Conservation (phyloP, 2,329 filamentous ascomycete species). For the Fusarium sp. region DNA sequence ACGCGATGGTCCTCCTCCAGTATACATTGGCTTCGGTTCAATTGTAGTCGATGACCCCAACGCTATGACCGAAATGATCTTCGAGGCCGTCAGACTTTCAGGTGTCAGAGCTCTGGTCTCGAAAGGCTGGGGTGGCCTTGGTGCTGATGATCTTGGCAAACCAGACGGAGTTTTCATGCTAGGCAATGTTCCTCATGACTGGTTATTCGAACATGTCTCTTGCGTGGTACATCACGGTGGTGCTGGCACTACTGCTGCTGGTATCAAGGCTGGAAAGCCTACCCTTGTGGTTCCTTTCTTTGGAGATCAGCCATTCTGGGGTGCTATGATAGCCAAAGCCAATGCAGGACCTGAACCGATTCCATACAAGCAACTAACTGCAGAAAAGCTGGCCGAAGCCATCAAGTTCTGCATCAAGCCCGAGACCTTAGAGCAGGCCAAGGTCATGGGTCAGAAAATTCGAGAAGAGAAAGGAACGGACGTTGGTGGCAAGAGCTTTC, state of each 20-base stretch:
- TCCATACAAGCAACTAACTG: slow-evolving; percentile 74
- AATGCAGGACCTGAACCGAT: slow-evolving; percentile 79
- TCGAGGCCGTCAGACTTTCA: slow-evolving; percentile 73
- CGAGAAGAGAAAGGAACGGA: slow-evolving; percentile 73
- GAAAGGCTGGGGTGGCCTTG: slow-evolving; percentile 89
- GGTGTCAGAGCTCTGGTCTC: slow-evolving; percentile 84
- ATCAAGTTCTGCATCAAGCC: slow-evolving; percentile 70
- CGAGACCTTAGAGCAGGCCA: slow-evolving; percentile 66
- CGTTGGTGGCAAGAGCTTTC: slow-evolving; percentile 74
- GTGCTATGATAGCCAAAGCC: slow-evolving; percentile 77
- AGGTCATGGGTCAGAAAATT: slow-evolving; percentile 71
- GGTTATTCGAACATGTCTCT: slow-evolving; percentile 84
- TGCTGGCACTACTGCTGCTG: slow-evolving; percentile 87
- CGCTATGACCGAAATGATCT: slow-evolving; percentile 75
- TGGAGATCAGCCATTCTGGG: slow-evolving; percentile 87
- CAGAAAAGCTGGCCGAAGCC: slow-evolving; percentile 72
- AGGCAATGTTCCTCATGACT: slow-evolving; percentile 88
- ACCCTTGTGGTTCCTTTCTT: slow-evolving; percentile 90
- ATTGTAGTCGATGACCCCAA: slow-evolving; percentile 84
- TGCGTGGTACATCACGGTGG: slow-evolving; percentile 90
- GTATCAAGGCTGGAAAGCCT: slow-evolving; percentile 82
- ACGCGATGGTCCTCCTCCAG: slow-evolving; percentile 73
- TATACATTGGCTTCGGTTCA: slow-evolving; percentile 86
- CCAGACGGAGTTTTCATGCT: slow-evolving; percentile 85
- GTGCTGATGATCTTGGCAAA: slow-evolving; percentile 74